Conservation (phyloP, 2,329 filamentous ascomycete species). For the Talaromyces sp. region DNA sequence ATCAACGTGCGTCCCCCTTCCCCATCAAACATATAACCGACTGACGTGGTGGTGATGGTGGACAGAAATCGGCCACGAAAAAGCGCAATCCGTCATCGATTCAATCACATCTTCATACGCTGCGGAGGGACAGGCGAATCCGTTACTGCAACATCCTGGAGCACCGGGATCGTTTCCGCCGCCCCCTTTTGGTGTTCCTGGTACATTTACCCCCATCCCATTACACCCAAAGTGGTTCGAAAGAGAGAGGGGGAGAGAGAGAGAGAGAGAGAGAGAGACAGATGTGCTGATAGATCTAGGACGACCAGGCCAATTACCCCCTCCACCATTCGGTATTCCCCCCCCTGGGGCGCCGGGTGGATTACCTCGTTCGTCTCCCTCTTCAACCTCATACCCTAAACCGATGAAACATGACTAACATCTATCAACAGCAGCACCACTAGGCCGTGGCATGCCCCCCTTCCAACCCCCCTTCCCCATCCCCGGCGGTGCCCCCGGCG, state of each 20-base stretch:
- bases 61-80: slow-evolving; percentile 93
- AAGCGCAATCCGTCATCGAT: slow-evolving; percentile 97
- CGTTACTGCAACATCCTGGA: slow-evolving; percentile 68
- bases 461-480: slow-evolving; percentile 52
- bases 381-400: neutral
- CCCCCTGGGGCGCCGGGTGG: slow-evolving; percentile 39
- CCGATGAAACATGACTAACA: neutral
- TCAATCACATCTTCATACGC: slow-evolving; percentile 95
- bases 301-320: slow-evolving; percentile 46
- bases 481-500: slow-evolving; percentile 25
- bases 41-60: too few relatives aligned
- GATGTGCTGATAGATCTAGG: slow-evolving; percentile 26
- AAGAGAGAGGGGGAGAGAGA: neutral
- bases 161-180: slow-evolving; percentile 49
- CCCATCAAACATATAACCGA: neutral
- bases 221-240: too few relatives aligned
- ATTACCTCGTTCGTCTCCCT: slow-evolving; percentile 55
- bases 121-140: slow-evolving; percentile 89
- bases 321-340: slow-evolving; percentile 60
- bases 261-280: neutral
- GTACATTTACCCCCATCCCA: slow-evolving; percentile 36
- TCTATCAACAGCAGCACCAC: slow-evolving; percentile 47
- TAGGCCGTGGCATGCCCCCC: slow-evolving; percentile 51
- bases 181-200: slow-evolving; percentile 61
- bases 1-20: slow-evolving; percentile 66